Conservation (phyloP, 306 rosid species). For the cucumber (Cucumis sativus) region DNA sequence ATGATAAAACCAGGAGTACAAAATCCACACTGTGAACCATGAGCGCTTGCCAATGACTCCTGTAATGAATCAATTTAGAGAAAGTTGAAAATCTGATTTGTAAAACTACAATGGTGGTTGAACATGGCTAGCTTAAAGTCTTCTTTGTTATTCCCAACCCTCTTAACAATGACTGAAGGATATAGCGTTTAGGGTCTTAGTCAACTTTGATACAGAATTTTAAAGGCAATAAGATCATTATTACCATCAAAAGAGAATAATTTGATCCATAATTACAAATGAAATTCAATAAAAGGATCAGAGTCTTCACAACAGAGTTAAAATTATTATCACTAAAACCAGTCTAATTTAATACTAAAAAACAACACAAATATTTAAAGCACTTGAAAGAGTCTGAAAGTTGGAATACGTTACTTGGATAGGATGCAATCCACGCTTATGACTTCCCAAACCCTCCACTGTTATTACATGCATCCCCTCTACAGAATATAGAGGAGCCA, state of each 20-base stretch:
- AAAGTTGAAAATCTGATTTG: neutral
- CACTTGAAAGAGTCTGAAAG: neutral
- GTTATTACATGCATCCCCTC: conserved; percentile 97
- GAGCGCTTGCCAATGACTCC: conserved; percentile 80
- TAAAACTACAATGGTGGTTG: neutral
- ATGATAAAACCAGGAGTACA: conserved; percentile 92
- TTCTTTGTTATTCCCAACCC: neutral
- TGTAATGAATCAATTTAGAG: conserved; percentile 13
- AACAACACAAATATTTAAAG: neutral
- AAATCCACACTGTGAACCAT: conserved; percentile 96
- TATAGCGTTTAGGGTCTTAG: neutral
- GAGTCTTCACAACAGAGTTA: neutral
- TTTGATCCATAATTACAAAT: neutral
- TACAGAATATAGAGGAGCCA: conserved; percentile 86
- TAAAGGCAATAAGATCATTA: neutral
- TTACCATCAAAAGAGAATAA: neutral
- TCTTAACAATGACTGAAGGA: neutral
- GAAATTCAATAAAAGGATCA: neutral
- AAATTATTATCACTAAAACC: neutral
- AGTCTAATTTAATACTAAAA: neutral
- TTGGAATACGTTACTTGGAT: conserved; percentile 44
- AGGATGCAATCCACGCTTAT: conserved; percentile 77
- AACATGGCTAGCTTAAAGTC: neutral
- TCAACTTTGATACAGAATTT: neutral
- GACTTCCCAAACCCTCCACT: conserved; percentile 80